These are phyloP conservation scores for Nannochloropsis gaditana DNA, from an alignment of 108 stramenopile genomes.

Conservation along the genomic window DNA sequence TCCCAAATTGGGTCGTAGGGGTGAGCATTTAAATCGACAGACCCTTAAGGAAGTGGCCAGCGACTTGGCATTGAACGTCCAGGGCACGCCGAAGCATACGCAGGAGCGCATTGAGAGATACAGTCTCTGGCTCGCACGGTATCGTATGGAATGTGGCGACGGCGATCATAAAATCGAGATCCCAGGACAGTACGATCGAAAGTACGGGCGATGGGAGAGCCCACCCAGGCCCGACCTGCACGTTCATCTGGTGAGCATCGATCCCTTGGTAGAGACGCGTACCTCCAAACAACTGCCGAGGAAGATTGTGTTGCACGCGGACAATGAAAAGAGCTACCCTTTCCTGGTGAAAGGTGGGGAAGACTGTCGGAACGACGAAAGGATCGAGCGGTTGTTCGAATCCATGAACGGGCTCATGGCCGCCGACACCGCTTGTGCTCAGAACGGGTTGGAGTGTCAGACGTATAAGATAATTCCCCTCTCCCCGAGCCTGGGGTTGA, in stretches of 20 bases:
- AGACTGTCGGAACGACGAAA: slow-evolving; percentile 52
- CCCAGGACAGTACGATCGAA: slow-evolving; percentile 50
- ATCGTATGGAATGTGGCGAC: slow-evolving; percentile 11
- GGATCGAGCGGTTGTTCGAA: slow-evolving; percentile 55
- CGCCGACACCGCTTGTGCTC: slow-evolving; percentile 38
- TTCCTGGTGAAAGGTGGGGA: slow-evolving; percentile 60
- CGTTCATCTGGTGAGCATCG: slow-evolving; percentile 41
- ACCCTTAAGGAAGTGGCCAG: slow-evolving; percentile 1
- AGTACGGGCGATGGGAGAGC: background rate
- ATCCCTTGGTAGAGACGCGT: slow-evolving; percentile 38
- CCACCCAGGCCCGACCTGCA: slow-evolving; percentile 23
- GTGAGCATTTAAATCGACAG: background rate
- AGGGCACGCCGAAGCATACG: background rate
- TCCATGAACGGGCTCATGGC: slow-evolving; percentile 51
- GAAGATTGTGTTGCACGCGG: slow-evolving; percentile 44
- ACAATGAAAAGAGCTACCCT: slow-evolving; percentile 43
- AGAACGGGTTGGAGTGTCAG: slow-evolving; percentile 34
- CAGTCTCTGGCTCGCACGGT: background rate
- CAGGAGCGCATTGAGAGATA: background rate
- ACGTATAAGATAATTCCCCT: slow-evolving; percentile 53
- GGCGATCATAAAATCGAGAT: slow-evolving; percentile 44
- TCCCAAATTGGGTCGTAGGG: background rate
- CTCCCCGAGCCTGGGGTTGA: slow-evolving; percentile 44
- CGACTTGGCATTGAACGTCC: background rate
- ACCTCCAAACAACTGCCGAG: slow-evolving; percentile 47